A percentile compares a stretch with the other conserved stretches of the same genome.
Conservation (phyloP, 164 flowering plant genomes). For the Macadamia integrifolia region DNA sequence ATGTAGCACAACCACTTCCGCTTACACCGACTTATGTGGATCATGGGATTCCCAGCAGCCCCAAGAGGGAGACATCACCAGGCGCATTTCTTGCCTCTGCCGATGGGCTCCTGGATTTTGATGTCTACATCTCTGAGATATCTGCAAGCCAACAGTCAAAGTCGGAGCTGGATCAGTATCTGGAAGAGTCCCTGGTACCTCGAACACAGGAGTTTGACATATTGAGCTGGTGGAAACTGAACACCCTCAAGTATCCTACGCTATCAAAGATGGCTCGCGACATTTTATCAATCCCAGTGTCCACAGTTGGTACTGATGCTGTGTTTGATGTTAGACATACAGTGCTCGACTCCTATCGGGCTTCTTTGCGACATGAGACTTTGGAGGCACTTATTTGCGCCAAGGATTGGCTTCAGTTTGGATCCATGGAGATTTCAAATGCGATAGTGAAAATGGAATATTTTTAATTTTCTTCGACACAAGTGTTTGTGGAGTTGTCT, state of each 20-base stretch:
- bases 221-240: conserved; percentile 70
- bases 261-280: conserved; percentile 73
- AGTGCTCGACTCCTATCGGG: conserved; percentile 40
- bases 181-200: conserved; percentile 61
- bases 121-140: conserved; percentile 49
- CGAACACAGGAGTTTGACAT: conserved; percentile 53
- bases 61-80: conserved; percentile 18
- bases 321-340: conserved; percentile 44
- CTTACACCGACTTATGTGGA: conserved; percentile 30
- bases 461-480: background rate
- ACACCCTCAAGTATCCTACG: conserved; percentile 46
- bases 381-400: conserved; percentile 79
- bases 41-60: conserved; percentile 18
- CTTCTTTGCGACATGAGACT: conserved; percentile 46
- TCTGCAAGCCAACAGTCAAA: conserved; percentile 38
- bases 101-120: conserved; percentile 57
- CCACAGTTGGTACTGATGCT: conserved; percentile 45
- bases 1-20: conserved; percentile 27
- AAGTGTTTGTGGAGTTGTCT: background rate
- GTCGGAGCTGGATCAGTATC: conserved; percentile 72
- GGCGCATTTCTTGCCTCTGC: conserved; percentile 26
- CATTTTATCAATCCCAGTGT: conserved; percentile 52
- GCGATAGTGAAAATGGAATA: conserved; percentile 33
- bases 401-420: conserved; percentile 64
- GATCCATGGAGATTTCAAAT: conserved; percentile 12